Evolutionary conservation across 495 filamentous ascomycete genomes (phyloP), one percentile per base, ranked within the genome.

Genomic region (Tuber microsphaerosporum): DNA sequence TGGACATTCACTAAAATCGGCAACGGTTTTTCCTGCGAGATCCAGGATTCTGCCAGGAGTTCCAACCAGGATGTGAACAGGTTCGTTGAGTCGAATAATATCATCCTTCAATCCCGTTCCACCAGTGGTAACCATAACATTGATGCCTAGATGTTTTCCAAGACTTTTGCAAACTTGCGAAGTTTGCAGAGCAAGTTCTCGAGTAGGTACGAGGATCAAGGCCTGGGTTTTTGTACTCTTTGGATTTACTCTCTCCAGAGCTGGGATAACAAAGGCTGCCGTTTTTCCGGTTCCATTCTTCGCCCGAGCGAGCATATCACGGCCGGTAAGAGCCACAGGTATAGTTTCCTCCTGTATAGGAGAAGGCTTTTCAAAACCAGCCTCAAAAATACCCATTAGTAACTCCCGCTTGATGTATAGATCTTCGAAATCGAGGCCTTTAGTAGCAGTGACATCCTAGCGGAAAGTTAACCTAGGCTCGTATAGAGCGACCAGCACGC

Each of bases 231-330:
- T 97, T 78, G 90, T 90, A 85, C 91, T 93, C 83, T 97, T 97
- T 12, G 96, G 92, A 84, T 98, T 97, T 85, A 99, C 94, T 80
- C 92, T 91, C 85, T 98, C 91, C 16, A 99, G 89, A 14, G 95
- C 93, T 37, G 95, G 95, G 78, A 99, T 98, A 76, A 98, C 91
- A 80, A 97, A 99, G 76, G 95, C 95, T 20, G 94, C 95, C 12
- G 95, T 99, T 86, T 99, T 99, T 75, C 95, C 95, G 20, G 95
- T 99, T 56, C 95, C 95, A 81, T 99, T 99, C 85, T 99, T 99
- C 75, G 95, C 95, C 82, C 95, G 90, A 56, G 95, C 95, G 73
- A 99, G 87, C 76, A 99, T 94, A 84, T 99, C 96, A 85, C 94
- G 89, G 71, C 94, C 94, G 26, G 94, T 96, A 56, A 99, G 88